These are phyloP conservation scores for Fusarium sp. DNA, from an alignment of 2,329 filamentous ascomycete species.

Conservation along the genomic window DNA sequence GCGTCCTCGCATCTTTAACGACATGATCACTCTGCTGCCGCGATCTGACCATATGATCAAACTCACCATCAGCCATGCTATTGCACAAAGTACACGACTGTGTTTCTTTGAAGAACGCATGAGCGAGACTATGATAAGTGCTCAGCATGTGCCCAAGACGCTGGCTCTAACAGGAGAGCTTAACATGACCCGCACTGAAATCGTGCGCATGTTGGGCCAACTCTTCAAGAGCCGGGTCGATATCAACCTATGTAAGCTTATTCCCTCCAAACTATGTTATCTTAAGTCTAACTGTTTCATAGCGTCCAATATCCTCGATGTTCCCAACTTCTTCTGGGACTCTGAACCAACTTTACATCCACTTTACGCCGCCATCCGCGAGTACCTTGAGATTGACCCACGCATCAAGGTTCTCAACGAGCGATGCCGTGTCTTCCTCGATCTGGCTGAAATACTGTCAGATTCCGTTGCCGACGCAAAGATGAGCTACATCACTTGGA, in stretches of 20 bases:
- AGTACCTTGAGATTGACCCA: slow-evolving; percentile 96
- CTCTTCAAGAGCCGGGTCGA: slow-evolving; percentile 95
- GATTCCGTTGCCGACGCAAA: slow-evolving; percentile 93
- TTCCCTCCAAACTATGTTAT: too few species aligned
- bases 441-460: slow-evolving; percentile 92
- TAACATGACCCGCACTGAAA: slow-evolving; percentile 89
- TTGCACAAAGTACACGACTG: slow-evolving; percentile 95
- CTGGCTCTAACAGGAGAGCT: slow-evolving; percentile 89
- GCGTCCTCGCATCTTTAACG: slow-evolving; percentile 92
- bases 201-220: slow-evolving; percentile 88
- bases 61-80: slow-evolving; percentile 94
- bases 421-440: slow-evolving; percentile 93
- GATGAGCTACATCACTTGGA: slow-evolving; percentile 97
- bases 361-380: slow-evolving; percentile 90
- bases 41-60: slow-evolving; percentile 98
- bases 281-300: slow-evolving; percentile 18
- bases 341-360: slow-evolving; percentile 94
- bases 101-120: slow-evolving; percentile 97
- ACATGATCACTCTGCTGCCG: slow-evolving; percentile 97
- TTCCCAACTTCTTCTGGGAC: slow-evolving; percentile 98
- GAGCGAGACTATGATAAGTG: slow-evolving; percentile 91
- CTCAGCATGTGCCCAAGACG: slow-evolving; percentile 88
- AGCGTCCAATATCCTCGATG: slow-evolving; percentile 96
- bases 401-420: slow-evolving; percentile 97
- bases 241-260: slow-evolving; percentile 88